These are phyloP conservation scores for Hypomyces rosellus DNA, from an alignment of 2,329 filamentous ascomycete genomes.

Conservation along the genomic window DNA sequence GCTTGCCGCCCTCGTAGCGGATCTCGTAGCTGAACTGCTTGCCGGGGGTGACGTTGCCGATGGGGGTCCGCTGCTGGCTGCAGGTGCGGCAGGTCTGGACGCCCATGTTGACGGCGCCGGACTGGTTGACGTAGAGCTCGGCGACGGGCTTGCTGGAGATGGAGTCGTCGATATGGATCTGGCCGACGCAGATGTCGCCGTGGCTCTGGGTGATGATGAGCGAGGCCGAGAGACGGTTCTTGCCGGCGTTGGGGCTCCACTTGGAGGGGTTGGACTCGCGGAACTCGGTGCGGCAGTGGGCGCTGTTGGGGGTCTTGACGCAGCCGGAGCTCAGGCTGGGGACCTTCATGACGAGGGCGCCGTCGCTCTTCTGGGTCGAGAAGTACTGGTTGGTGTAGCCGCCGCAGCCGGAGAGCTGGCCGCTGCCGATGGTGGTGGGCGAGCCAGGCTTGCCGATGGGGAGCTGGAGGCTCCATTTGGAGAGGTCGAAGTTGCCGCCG, in stretches of 20 bases:
- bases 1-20: constrained; percentile 26
- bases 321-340: constrained; percentile 25
- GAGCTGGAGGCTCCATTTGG: constrained; percentile 31
- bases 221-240: constrained; percentile 6
- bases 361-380: constrained; percentile 27
- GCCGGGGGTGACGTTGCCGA: constrained; percentile 27
- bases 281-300: constrained; percentile 37
- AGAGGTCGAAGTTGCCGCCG: constrained; percentile 28
- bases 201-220: constrained; percentile 28
- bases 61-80: constrained; percentile 22
- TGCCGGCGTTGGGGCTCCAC: constrained; percentile 26
- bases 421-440: constrained; percentile 19
- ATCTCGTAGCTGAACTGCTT: constrained; percentile 32
- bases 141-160: constrained; percentile 33
- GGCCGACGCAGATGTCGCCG: constrained; percentile 32
- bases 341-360: constrained; percentile 34
- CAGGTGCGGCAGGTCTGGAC: constrained; percentile 29
- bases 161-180: constrained; percentile 32
- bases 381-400: constrained; percentile 30
- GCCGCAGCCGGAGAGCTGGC: constrained; percentile 27
- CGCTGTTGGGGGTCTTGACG: constrained; percentile 33
- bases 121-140: constrained; percentile 32
- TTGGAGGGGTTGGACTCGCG: constrained; percentile 28
- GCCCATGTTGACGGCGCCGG: constrained; percentile 29
- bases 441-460: constrained; percentile 24